These are phyloP conservation scores for Penstemon davidsonii DNA, from an alignment of 257 asterid genomes.

Conservation along the genomic window DNA sequence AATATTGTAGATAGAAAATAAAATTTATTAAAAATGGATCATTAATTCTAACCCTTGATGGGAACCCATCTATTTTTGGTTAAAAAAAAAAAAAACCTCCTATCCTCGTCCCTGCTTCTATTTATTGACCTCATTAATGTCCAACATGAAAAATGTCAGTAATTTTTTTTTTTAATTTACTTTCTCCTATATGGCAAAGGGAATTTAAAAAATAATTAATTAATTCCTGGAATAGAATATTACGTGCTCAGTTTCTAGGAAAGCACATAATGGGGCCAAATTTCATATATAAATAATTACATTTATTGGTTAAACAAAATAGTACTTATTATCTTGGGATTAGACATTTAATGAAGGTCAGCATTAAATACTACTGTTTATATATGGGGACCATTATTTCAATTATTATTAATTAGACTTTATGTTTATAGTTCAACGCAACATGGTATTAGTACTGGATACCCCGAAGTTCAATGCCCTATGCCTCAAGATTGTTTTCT, in stretches of 20 bases:
- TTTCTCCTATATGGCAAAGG: background rate
- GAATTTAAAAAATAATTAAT: slow-evolving; percentile 22
- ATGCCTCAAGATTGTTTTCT: slow-evolving; percentile 15
- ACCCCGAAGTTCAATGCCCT: slow-evolving; percentile 18
- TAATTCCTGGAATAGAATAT: slow-evolving; percentile 20
- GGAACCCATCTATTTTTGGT: slow-evolving; percentile 34
- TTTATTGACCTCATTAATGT: slow-evolving; percentile 31
- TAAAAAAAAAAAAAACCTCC: background rate
- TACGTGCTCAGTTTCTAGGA: slow-evolving; percentile 18
- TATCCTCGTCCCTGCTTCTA: slow-evolving; percentile 7
- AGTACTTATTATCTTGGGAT: background rate
- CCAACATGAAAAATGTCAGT: slow-evolving; percentile 31
- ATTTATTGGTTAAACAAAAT: no score
- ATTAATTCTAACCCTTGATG: slow-evolving; percentile 28
- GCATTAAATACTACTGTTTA: background rate
- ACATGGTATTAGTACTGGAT: background rate
- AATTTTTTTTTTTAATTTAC: slow-evolving; percentile 6
- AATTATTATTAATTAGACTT: background rate
- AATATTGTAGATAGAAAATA: background rate
- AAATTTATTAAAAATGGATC: background rate
- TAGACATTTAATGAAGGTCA: slow-evolving; percentile 7
- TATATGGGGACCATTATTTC: background rate
- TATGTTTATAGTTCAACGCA: background rate
- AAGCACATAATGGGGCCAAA: slow-evolving; percentile 15
- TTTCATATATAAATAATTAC: background rate